phyloP scores from a whole-genome alignment of 495 filamentous ascomycete genomes.

The Ramalina intermedia region DNA sequence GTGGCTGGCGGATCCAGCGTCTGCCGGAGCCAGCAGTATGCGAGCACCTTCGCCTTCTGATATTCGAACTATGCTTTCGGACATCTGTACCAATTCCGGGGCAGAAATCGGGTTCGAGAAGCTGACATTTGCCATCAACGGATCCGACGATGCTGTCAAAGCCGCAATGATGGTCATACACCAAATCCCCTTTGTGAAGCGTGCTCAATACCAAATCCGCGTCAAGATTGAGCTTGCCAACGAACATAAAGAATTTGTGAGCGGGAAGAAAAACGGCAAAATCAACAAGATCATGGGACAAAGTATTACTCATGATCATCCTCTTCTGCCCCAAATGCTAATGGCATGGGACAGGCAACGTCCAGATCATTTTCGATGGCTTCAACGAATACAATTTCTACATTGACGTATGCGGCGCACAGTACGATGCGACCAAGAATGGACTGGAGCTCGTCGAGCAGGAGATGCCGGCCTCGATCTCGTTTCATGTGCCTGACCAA shows the following conservation, averaged over 20 bases:
- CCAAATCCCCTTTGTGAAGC: constrained; percentile 76
- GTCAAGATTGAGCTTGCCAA: constrained; percentile 98
- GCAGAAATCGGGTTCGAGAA: constrained; percentile 92
- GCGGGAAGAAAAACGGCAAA: constrained; percentile 99
- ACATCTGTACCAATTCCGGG: constrained; percentile 91
- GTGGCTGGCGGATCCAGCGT: constrained; percentile 74
- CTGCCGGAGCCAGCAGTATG: constrained; percentile 35
- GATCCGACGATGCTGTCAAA: constrained; percentile 91
- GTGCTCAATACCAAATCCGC: constrained; percentile 78
- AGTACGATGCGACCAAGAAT: constrained; percentile 83
- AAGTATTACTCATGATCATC: constrained; percentile 33
- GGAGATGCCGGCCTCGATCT: constrained; percentile 97
- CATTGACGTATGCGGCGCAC: constrained; percentile 85
- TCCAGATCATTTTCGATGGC: constrained; percentile 96
- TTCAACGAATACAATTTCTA: constrained; percentile 99
- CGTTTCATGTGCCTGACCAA: constrained; percentile 98
- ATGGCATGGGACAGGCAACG: constrained; percentile 44
- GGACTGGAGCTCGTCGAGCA: constrained; percentile 89
- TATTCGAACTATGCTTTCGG: constrained; percentile 76
- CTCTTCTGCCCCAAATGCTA: not conserved
- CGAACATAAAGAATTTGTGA: constrained; percentile 98
- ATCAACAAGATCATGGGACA: constrained; percentile 99
- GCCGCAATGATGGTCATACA: constrained; percentile 83
- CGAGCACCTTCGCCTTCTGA: constrained; percentile 62
- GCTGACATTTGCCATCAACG: constrained; percentile 81